Conservation (phyloP, 495 filamentous ascomycete species). For the Hypoxylon fragiforme region DNA sequence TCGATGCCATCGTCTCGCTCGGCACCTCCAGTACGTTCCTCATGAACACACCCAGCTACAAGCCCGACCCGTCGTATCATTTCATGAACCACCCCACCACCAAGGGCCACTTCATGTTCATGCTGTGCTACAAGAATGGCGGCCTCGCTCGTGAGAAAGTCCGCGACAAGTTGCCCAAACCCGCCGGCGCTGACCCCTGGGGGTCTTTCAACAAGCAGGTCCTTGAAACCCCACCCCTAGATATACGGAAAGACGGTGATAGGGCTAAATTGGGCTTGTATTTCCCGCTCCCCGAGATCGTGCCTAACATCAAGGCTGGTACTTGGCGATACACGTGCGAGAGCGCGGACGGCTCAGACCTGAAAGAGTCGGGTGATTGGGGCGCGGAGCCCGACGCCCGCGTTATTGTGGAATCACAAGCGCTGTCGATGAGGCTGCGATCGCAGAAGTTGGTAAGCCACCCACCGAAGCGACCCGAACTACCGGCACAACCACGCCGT, state of each 20-base stretch:
- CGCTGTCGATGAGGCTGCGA: constrained; percentile 85
- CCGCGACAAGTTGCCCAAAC: constrained; percentile 63
- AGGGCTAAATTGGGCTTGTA: constrained; percentile 82
- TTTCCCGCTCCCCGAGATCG: constrained; percentile 94
- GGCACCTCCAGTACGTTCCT: constrained; percentile 96
- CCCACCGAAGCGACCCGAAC: constrained; percentile 47
- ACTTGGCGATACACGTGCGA: constrained; percentile 81
- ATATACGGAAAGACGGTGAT: constrained; percentile 55
- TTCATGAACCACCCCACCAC: constrained; percentile 90
- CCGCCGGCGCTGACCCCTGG: constrained; percentile 61
- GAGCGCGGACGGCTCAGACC: constrained; percentile 46
- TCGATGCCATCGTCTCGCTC: constrained; percentile 90
- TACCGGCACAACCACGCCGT: constrained; percentile 82
- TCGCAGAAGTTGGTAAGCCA: constrained; percentile 71
- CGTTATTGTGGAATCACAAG: constrained; percentile 89
- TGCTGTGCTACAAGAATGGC: constrained; percentile 99
- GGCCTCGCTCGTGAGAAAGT: constrained; percentile 88
- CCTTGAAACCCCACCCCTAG: constrained; percentile 66
- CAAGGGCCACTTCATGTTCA: constrained; percentile 88
- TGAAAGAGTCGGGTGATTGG: constrained; percentile 52
- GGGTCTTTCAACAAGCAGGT: constrained; percentile 72
- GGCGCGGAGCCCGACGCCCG: constrained; percentile 68
- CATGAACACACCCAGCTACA: constrained; percentile 90
- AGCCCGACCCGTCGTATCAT: constrained; percentile 83
- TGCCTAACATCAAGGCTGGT: constrained; percentile 81